Conservation (phyloP, 805 yeast genomes). For the Starmerella cellae region DNA sequence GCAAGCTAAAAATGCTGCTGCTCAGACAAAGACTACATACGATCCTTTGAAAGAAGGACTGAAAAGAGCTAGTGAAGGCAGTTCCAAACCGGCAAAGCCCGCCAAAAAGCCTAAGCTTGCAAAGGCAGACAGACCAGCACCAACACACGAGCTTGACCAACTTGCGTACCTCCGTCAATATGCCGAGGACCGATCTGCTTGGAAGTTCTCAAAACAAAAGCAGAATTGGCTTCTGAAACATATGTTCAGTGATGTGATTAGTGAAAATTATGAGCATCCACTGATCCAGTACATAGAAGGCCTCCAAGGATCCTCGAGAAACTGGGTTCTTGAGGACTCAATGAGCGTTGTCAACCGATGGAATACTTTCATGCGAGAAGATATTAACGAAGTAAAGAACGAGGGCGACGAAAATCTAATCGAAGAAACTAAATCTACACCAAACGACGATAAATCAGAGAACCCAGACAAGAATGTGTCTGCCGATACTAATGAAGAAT, state of each 20-base stretch:
- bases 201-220: constrained; percentile 81
- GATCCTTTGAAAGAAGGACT: constrained; percentile 23
- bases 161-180: constrained; percentile 49
- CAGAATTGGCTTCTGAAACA: constrained; percentile 74
- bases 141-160: constrained; percentile 65
- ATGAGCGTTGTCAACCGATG: constrained; percentile 38
- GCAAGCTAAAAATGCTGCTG: constrained; percentile 29
- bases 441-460: neutral
- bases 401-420: neutral
- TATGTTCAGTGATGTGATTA: constrained; percentile 34
- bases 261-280: constrained; percentile 39
- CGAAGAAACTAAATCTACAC: neutral
- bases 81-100: constrained; percentile 35
- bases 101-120: constrained; percentile 62
- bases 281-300: constrained; percentile 43
- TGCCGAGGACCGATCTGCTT: constrained; percentile 40
- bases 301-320: constrained; percentile 57
- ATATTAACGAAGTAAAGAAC: constrained; percentile 1
- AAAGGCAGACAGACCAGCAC: constrained; percentile 49
- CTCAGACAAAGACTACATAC: constrained; percentile 27
- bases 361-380: constrained; percentile 39
- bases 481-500: neutral
- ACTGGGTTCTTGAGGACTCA: constrained; percentile 41
- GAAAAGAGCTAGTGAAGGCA: constrained; percentile 20
- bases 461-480: constrained; percentile 9